These are phyloP conservation scores for Akanthomyces lecanii DNA, from an alignment of 2,329 filamentous ascomycete genomes.

Conservation along the genomic window DNA sequence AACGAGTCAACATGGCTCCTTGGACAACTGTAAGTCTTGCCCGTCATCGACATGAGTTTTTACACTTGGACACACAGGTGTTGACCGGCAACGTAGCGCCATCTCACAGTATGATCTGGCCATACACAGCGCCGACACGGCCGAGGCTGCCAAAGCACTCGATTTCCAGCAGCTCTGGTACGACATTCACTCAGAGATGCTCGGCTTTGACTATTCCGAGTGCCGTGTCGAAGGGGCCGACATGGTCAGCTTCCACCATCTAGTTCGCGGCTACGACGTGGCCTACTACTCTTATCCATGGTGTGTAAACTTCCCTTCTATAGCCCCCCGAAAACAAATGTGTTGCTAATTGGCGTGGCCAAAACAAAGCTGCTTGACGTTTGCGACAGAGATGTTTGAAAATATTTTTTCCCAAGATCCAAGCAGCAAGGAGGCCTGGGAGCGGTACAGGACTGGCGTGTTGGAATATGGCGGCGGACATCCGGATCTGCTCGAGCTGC, in stretches of 20 bases:
- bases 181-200: neutral
- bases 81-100: neutral
- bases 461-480: conserved; percentile 7
- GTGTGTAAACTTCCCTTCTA: neutral
- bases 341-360: neutral
- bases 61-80: no score
- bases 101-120: conserved; percentile 15
- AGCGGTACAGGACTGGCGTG: conserved; percentile 4
- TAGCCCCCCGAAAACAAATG: neutral
- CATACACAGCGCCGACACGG: conserved; percentile 10
- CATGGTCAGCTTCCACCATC: conserved; percentile 13
- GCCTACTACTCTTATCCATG: conserved; percentile 17
- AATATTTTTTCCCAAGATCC: conserved; percentile 6
- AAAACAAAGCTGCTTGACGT: neutral
- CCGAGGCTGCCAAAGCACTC: neutral
- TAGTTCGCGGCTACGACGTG: conserved; percentile 15
- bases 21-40: neutral
- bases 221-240: neutral
- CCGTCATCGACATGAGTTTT: neutral
- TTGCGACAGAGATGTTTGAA: conserved; percentile 9
- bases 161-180: conserved; percentile 14
- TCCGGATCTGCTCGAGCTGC: conserved; percentile 1
- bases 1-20: neutral
- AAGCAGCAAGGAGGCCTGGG: conserved; percentile 1
- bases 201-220: neutral